Conservation (phyloP, 129 eudicot species). For the Sambucus nigra region DNA sequence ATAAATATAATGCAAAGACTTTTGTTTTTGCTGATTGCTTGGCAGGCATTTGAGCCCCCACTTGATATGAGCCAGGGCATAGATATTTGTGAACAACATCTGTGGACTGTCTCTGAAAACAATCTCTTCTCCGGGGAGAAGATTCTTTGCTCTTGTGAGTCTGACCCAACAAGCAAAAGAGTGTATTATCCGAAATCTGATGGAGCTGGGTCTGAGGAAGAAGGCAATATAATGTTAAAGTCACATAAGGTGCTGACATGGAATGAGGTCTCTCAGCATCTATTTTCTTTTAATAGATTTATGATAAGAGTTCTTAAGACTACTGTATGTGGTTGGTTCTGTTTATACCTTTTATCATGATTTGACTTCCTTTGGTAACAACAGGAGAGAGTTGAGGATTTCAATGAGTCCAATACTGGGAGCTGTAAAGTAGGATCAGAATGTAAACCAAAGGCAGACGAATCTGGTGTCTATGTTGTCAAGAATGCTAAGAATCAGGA, state of each 20-base stretch:
- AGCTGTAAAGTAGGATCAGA: slow-evolving; percentile 22
- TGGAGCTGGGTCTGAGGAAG: slow-evolving; percentile 22
- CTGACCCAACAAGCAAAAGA: slow-evolving; percentile 33
- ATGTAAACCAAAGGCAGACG: slow-evolving; percentile 16
- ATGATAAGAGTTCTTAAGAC: not conserved
- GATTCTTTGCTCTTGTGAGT: slow-evolving; percentile 28
- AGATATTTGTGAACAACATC: slow-evolving; percentile 33
- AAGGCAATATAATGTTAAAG: slow-evolving; percentile 9
- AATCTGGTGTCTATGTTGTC: slow-evolving; percentile 16
- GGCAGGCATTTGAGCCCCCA: slow-evolving; percentile 93
- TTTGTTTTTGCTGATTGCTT: slow-evolving; percentile 7
- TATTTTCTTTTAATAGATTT: slow-evolving; percentile 2
- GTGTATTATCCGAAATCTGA: slow-evolving; percentile 17
- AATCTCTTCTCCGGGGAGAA: slow-evolving; percentile 27
- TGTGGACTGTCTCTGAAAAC: slow-evolving; percentile 29
- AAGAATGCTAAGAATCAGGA: slow-evolving; percentile 18
- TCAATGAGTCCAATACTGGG: slow-evolving; percentile 19
- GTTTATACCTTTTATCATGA: slow-evolving; percentile 18
- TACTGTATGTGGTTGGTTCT: slow-evolving; percentile 10
- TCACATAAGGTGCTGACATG: slow-evolving; percentile 15
- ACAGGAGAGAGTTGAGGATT: slow-evolving; percentile 34
- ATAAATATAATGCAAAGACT: not conserved
- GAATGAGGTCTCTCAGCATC: slow-evolving; percentile 13
- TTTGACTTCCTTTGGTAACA: slow-evolving; percentile 32
- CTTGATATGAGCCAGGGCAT: slow-evolving; percentile 73